Evolutionary conservation across 75 land plant species (phyloP), one percentile per base, ranked within the genome.

Genomic region (Adiantum capillusveneris): DNA sequence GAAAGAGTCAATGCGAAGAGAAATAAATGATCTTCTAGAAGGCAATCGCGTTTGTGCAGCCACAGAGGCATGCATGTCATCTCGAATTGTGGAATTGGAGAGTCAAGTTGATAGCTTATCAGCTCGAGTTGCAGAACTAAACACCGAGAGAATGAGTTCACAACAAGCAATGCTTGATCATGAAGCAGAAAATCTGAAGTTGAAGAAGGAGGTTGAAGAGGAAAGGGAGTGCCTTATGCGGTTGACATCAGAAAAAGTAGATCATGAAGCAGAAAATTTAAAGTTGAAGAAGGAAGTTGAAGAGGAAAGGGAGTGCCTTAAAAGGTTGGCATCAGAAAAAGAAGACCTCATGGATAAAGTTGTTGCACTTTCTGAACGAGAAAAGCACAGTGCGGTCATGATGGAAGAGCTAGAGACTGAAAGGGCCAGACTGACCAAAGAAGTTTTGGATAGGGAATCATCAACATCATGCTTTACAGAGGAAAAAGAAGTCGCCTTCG

Each of bases 381-480:
- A 1, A 20, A 17, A 2, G 17, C 21, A 17, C 5, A n/a, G 14
- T 20, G 21, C 21, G 6, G 14, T 6, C 5, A 17, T n/a, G 14
- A 46, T 46, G 5, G 49, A 46, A 46, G 5, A 46, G 49, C 49
- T 46, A 17, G 49, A 46, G 49, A 17, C n/a, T 46, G 49, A 17
- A 46, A 46, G 17, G 14, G 21, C 5, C 14, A 17, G 2, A 20
- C 21, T 46, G 21, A 46, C n/a, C 21, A 46, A 17, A 17, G 21
- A n/a, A 17, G 5, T n/a, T 5, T 5, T 46, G 12, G 21, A 46
- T 34, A 34, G 9, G 37, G 37, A 34, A 14, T 17, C 14, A 14
- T 20, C 3, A 6, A 17, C 49, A n/a, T 5, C 49, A 46, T 3
- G 14, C 5, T 17, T 20, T 46, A n/a, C 14, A 20, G 49, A 46